Percentiles rank a stretch among this genome's conserved stretches.
These are phyloP conservation scores for Zygosaccharomyces lentus DNA, from an alignment of 805 yeast genomes.

Conservation along the genomic window DNA sequence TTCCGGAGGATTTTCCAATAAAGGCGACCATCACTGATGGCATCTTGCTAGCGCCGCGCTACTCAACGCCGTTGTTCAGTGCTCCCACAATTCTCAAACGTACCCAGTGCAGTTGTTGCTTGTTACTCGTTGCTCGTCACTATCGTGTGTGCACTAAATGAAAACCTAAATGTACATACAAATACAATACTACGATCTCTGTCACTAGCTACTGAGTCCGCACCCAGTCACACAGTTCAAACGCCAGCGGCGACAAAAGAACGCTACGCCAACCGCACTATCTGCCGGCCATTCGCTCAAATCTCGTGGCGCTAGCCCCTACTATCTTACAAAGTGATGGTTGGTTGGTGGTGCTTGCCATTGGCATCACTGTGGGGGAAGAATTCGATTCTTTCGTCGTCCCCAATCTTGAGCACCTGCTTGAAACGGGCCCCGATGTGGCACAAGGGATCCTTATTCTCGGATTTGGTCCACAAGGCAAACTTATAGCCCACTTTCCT, in stretches of 20 bases:
- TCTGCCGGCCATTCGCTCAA: neutral
- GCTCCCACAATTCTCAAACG: no score
- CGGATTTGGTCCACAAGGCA: constrained; percentile 90
- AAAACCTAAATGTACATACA: constrained; percentile 10
- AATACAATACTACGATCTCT: constrained; percentile 1
- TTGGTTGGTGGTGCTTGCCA: constrained; percentile 34
- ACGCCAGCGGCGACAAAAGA: neutral
- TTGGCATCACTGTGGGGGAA: constrained; percentile 35
- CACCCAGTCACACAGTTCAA: neutral
- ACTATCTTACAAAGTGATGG: constrained; percentile 33
- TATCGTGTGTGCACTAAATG: constrained; percentile 1
- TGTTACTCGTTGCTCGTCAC: neutral
- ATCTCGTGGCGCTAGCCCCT: neutral
- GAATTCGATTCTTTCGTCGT: constrained; percentile 76
- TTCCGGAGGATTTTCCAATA: no score
- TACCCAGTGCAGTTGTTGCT: no score
- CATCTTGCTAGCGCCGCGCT: no score
- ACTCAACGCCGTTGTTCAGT: no score
- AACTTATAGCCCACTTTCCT: constrained; percentile 79
- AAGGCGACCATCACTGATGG: no score
- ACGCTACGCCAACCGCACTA: neutral
- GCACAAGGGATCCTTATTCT: constrained; percentile 56
- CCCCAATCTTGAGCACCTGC: constrained; percentile 72
- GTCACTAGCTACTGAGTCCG: neutral
- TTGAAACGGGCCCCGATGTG: constrained; percentile 85